phyloP scores from a whole-genome alignment of 1,284 basidiomycete species.

The Trametes sp. region DNA sequence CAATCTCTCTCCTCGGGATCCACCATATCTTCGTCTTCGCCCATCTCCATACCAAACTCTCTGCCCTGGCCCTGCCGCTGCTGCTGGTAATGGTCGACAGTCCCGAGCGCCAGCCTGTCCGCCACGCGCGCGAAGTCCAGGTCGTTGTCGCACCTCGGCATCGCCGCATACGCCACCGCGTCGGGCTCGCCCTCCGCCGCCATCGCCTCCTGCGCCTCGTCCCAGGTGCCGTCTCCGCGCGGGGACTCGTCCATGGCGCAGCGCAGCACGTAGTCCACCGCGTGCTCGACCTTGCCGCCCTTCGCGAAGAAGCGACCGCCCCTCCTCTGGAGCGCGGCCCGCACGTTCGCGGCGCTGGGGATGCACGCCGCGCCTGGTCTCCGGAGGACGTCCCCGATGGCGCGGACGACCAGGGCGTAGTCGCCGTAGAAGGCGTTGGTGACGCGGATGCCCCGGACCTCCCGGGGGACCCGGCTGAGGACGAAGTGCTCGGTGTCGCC shows the following conservation, averaged over 20 bases:
- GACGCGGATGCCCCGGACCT: not conserved
- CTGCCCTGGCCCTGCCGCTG: too few relatives aligned
- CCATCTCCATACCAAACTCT: too few relatives aligned
- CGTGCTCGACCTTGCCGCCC: constrained; percentile 15
- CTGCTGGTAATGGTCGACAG: not conserved
- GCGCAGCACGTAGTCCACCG: constrained; percentile 20
- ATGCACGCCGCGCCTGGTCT: not conserved
- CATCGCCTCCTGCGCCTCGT: constrained; percentile 5
- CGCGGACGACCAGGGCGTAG: not conserved
- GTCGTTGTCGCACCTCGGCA: constrained; percentile 26
- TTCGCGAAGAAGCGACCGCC: constrained; percentile 7
- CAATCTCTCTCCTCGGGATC: too few relatives aligned
- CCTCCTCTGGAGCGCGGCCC: not conserved
- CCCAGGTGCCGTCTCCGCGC: constrained; percentile 19
- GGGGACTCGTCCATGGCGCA: constrained; percentile 20
- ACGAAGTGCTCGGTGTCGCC: not conserved
- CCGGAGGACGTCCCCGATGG: constrained; percentile 2
- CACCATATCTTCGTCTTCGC: too few relatives aligned
- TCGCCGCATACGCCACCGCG: constrained; percentile 1
- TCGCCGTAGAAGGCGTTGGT: constrained; percentile 5
- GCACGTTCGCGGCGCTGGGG: constrained; percentile 4
- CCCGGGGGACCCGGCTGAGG: constrained; percentile 6
- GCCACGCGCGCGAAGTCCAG: constrained; percentile 21
- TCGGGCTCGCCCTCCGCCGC: not conserved
- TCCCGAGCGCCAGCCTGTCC: constrained; percentile 1